phyloP scores from a whole-genome alignment of 1,139 yeast genomes.

The Debaryomyces psychrophilus region DNA sequence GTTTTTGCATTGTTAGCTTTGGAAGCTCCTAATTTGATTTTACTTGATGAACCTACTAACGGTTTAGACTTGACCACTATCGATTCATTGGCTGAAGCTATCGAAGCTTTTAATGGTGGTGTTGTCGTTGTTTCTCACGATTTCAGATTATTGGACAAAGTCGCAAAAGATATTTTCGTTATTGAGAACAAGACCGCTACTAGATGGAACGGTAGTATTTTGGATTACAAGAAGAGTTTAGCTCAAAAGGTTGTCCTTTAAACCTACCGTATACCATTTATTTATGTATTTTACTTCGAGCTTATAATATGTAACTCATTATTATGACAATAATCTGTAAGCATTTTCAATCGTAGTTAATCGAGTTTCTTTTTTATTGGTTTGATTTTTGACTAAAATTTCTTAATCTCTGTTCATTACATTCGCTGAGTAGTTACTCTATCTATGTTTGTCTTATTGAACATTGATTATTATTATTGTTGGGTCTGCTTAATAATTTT shows the following conservation, averaged over 20 bases:
- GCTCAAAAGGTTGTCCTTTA: conserved; percentile 83
- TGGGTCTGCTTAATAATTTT: neutral
- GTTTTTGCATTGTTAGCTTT: conserved; percentile 95
- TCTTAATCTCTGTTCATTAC: too few relatives aligned
- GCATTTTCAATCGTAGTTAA: too few relatives aligned
- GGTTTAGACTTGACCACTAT: conserved; percentile 98
- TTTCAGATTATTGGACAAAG: conserved; percentile 95
- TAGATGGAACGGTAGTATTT: conserved; percentile 91
- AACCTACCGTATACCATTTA: conserved; percentile 11
- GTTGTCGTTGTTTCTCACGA: conserved; percentile 98
- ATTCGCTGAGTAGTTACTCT: too few relatives aligned
- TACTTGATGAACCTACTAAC: conserved; percentile 99
- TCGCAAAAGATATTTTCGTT: conserved; percentile 95
- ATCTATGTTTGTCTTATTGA: neutral
- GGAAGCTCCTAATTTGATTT: conserved; percentile 90
- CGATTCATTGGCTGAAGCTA: conserved; percentile 96
- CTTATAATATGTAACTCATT: conserved; percentile 3
- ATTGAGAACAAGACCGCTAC: conserved; percentile 95
- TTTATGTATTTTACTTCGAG: conserved; percentile 8
- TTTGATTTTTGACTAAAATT: too few relatives aligned
- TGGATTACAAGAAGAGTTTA: conserved; percentile 90
- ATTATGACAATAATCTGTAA: too few relatives aligned
- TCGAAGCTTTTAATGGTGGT: conserved; percentile 94
- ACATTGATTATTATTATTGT: neutral
- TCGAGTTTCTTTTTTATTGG: too few relatives aligned